phyloP scores from a whole-genome alignment of 495 filamentous ascomycete genomes.

The Chaetomium cochliodes region DNA sequence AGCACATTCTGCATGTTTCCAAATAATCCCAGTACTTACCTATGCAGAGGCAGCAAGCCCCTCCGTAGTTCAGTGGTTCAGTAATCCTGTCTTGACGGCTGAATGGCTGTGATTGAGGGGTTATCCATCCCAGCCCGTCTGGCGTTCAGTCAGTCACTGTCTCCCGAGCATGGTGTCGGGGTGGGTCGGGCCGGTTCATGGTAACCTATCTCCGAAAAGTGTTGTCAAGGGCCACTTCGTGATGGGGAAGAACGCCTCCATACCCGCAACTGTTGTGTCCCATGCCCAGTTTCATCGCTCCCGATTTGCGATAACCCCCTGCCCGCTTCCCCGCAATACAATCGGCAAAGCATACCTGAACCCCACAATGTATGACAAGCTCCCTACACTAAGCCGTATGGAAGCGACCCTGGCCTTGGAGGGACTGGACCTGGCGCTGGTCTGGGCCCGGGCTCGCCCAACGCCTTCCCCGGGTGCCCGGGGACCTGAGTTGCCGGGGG shows the following conservation, averaged over 20 bases:
- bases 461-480: too few species aligned
- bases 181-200: neutral
- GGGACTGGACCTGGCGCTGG: too few species aligned
- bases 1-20: neutral
- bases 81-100: too few species aligned
- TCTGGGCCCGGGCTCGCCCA: too few species aligned
- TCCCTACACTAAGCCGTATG: neutral
- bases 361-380: neutral
- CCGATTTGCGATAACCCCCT: neutral
- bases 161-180: too few species aligned
- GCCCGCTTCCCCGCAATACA: constrained; percentile 6
- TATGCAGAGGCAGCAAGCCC: too few species aligned
- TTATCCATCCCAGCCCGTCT: too few species aligned
- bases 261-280: neutral
- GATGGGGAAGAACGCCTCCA: neutral
- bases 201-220: neutral
- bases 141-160: too few species aligned
- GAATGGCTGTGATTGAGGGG: neutral
- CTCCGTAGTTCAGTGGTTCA: too few species aligned
- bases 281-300: neutral
- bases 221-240: neutral
- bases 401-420: neutral
- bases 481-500: too few species aligned
- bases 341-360: neutral
- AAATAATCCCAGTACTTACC: too few species aligned